Base-by-base conservation (phyloP, 1,284 basidiomycete genomes). In the Mycosarcoma maydis region DNA sequence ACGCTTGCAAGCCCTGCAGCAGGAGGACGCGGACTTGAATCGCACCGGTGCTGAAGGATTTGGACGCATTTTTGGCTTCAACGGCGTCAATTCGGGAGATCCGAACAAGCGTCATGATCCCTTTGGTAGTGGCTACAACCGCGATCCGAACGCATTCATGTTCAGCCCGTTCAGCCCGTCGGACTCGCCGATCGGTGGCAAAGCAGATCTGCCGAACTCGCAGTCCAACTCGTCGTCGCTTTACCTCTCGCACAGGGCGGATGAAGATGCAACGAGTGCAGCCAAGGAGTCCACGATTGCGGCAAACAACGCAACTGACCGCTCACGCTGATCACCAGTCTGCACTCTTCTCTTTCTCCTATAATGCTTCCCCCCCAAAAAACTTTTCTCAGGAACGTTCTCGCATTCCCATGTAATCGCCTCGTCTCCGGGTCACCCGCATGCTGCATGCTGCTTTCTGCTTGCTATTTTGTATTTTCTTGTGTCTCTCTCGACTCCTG, bases 151-250 rank as follows among this genome's bases (percentile, higher is more conserved):
- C 38, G 68, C 54, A 2, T 72, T 69, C 52, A 73, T 69, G 54
- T 75, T 75, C 42, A 60, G 62, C 19, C 73, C 73, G 2, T 75
- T 75, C 41, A 70, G 66, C 22, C 73, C 73, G 8, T 59, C 70
- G 11, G 66, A 69, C 26, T 73, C 70, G 22, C 73, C 73, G 1
- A 16, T 73, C 2, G 67, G 67, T 6, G 71, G 58, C 17, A 59
- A 55, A 19, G 36, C 54, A 3, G 66, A 73, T 17, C 58, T 73
- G 26, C 66, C 71, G 4, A 38, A 52, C 20, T 46, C 58, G 10
- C 39, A 43, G 3, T 53, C 50, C 3, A 36, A 40, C 6, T 45
- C 61, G 16, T 44, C 43, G 2, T 57, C 53, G 4, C 48, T 57
- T 2, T 49, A 64, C 13, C 61, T 65, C 11, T 61, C 53, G n/a